A percentile compares a stretch with the other conserved stretches of the same genome.
Evolutionary conservation across 176 grass and related monocot species (phyloP).

Genomic region (Bonia amplexicaulis): DNA sequence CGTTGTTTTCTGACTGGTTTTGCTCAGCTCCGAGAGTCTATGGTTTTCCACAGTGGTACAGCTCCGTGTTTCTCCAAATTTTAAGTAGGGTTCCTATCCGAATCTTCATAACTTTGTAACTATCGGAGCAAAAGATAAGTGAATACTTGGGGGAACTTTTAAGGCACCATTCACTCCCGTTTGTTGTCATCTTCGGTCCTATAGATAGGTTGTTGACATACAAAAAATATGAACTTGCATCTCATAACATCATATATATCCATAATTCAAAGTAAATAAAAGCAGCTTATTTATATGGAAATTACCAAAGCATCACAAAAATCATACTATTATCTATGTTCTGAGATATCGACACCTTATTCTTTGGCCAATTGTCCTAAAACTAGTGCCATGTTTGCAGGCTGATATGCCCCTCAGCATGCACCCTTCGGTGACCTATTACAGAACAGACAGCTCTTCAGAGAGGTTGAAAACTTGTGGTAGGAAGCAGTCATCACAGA

Average conservation of each 20-base stretch:
- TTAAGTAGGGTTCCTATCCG: too few species aligned
- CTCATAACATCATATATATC: not conserved
- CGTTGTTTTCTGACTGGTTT: too few species aligned
- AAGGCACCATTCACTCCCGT: too few species aligned
- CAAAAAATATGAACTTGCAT: not conserved
- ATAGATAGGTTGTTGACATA: not conserved
- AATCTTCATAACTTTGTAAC: too few species aligned
- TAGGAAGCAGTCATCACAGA: not conserved
- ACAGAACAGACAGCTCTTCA: slow-evolving; percentile 22
- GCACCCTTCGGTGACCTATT: slow-evolving; percentile 84
- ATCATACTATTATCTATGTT: not conserved
- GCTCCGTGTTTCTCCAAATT: too few species aligned
- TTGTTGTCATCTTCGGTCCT: too few species aligned
- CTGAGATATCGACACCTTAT: slow-evolving; percentile 53
- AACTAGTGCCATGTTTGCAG: slow-evolving; percentile 75
- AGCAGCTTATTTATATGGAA: not conserved
- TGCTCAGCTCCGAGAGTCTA: too few species aligned
- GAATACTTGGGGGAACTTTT: too few species aligned
- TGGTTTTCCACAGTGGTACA: too few species aligned
- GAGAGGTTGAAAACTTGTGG: not conserved
- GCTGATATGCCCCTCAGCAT: slow-evolving; percentile 74
- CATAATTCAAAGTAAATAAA: not conserved
- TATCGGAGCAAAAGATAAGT: too few species aligned
- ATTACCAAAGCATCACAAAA: not conserved
- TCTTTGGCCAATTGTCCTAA: slow-evolving; percentile 66